Conservation (phyloP, 495 filamentous ascomycete genomes). For the Xanthoparmelia taractica region DNA sequence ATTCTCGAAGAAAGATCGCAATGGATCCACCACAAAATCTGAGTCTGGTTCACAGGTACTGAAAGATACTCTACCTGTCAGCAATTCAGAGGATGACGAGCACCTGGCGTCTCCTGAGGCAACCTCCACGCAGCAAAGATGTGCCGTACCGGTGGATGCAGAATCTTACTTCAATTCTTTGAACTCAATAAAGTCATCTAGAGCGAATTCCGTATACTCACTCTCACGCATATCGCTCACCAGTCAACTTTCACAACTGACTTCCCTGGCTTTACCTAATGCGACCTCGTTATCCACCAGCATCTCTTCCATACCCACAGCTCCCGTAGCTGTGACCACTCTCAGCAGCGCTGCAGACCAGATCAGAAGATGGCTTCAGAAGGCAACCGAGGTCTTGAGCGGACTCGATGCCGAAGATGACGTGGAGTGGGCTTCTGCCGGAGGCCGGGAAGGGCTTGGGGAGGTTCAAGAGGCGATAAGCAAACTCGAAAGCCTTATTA, state of each 20-base stretch:
- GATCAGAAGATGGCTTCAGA: conserved; percentile 85
- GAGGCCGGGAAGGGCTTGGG: conserved; percentile 77
- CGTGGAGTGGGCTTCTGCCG: conserved; percentile 93
- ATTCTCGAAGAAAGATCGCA: conserved; percentile 6
- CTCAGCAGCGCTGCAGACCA: conserved; percentile 78
- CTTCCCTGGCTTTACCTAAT: conserved; percentile 75
- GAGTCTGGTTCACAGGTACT: not conserved
- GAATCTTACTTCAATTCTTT: conserved; percentile 47
- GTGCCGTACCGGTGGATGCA: conserved; percentile 34
- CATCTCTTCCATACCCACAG: conserved; percentile 74
- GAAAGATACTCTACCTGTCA: not conserved
- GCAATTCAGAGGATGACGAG: conserved; percentile 36
- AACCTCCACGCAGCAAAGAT: conserved; percentile 19
- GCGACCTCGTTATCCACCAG: conserved; percentile 70
- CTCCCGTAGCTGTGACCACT: conserved; percentile 66
- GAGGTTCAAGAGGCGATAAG: conserved; percentile 82
- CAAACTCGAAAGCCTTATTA: conserved; percentile 77
- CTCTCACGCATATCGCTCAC: conserved; percentile 84
- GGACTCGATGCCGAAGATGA: conserved; percentile 91
- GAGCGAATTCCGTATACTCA: conserved; percentile 79
- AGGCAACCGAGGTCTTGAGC: conserved; percentile 75
- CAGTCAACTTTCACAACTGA: conserved; percentile 80
- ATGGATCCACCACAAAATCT: conserved; percentile 6
- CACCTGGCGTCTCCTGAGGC: conserved; percentile 6
- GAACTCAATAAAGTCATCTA: conserved; percentile 35